A percentile compares a stretch with the other conserved stretches of the same genome.
These are phyloP conservation scores for Geranomyces michiganensis DNA, from an alignment of 192 early-diverging fungal genomes.

Conservation along the genomic window DNA sequence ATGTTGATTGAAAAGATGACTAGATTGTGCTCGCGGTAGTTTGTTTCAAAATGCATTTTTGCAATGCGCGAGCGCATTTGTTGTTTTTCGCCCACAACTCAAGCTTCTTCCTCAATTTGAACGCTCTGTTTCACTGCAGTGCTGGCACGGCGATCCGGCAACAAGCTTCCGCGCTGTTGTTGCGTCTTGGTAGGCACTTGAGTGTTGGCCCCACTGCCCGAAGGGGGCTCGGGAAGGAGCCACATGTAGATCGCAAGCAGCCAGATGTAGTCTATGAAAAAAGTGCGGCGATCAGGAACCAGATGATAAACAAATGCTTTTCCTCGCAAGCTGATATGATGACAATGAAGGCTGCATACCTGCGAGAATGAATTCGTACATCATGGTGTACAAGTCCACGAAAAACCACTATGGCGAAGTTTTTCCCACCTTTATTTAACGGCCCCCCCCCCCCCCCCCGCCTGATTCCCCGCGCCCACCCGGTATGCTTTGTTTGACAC, in stretches of 20 bases:
- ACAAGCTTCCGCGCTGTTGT: background rate
- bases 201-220: background rate
- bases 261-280: conserved; percentile 17
- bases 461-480: too few relatives aligned
- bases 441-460: too few relatives aligned
- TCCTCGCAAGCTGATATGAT: background rate
- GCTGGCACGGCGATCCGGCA: background rate
- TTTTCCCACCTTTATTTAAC: too few relatives aligned
- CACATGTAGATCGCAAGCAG: conserved; percentile 20
- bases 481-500: too few relatives aligned
- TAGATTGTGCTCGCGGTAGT: too few relatives aligned
- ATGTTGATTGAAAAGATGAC: too few relatives aligned
- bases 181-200: background rate
- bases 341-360: background rate
- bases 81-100: too few relatives aligned
- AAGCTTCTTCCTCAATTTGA: background rate
- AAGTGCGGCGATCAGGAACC: too few relatives aligned
- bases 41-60: too few relatives aligned
- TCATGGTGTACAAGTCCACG: background rate
- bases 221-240: conserved; percentile 5
- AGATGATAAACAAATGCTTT: background rate
- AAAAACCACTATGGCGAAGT: conserved; percentile 4
- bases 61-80: too few relatives aligned
- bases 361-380: conserved; percentile 18
- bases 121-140: background rate